Evolutionary conservation across 768 basidiomycete species (phyloP), one percentile per base, ranked within the genome.

Genomic region (Asterophora parasitica): DNA sequence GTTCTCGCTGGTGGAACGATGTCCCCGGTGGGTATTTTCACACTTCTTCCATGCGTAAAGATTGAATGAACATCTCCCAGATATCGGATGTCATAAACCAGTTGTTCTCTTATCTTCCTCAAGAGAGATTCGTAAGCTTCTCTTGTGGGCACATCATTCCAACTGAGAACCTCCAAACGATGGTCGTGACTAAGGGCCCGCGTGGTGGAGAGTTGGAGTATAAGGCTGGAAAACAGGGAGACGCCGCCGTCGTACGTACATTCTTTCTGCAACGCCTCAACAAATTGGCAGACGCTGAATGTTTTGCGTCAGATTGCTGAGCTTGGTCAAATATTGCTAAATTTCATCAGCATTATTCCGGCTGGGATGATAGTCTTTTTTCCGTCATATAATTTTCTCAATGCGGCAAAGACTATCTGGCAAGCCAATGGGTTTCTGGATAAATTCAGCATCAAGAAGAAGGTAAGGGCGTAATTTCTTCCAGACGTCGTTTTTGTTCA

Each of bases 1-100:
- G 69, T 98, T 23, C 72, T 99, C 32, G 95, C 96, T 7, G 95
- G 95, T 7, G 95, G 95, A 4, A 99, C 95, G 0, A 97, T 99
- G 96, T 92, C 92, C 6, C 95, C 95, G n/a, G 92, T 96, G 68
- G 44, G 68, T 58, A 37, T 48, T 13, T n/a, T 16, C 10, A 12
- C 38, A 39, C 46, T 20, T 36, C 32, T 39, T 44, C 26, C 49
- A 31, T 27, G 2, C 13, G 11, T 46, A 7, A 32, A 19, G 7
- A 47, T n/a, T 36, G 44, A 40, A 20, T n/a, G 4, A 38, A 12
- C 10, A 38, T 37, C 1, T 46, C 42, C 4, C 57, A 96, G 93
- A 87, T 95, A 42, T 82, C 85, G n/a, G 93, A 96, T 63, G 80
- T 97, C 12, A 68, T 82, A 16, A 73, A 74, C 42, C 93, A 97